Percentiles rank a stretch among this genome's conserved stretches.
Conservation (phyloP, 305 asterid species). For the Solanum aculeatissimum region DNA sequence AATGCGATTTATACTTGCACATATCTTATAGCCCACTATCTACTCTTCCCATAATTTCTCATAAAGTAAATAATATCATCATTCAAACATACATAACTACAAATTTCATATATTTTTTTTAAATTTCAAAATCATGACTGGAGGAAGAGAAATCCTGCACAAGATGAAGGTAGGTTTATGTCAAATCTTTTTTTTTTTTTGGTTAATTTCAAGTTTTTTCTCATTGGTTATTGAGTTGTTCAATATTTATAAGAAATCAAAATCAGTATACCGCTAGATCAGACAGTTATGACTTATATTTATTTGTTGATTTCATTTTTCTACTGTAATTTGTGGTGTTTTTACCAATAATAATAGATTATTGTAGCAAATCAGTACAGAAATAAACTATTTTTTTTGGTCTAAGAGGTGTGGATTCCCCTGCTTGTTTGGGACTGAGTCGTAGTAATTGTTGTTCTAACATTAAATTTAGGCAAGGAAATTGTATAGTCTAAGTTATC, state of each 20-base stretch:
- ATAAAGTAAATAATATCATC: neutral
- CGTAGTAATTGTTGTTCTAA: neutral
- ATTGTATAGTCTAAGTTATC: neutral
- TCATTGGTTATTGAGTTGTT: neutral
- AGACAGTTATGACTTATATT: neutral
- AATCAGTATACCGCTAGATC: neutral
- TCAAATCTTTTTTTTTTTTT: neutral
- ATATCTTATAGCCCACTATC: neutral
- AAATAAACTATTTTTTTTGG: neutral
- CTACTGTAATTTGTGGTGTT: neutral
- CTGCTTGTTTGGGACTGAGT: neutral
- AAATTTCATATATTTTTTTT: neutral
- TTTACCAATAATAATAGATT: neutral
- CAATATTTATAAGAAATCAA: neutral
- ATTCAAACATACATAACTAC: neutral
- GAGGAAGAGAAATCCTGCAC: constrained; percentile 57
- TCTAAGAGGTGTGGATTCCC: neutral
- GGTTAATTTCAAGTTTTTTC: neutral
- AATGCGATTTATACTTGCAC: neutral
- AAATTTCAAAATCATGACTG: constrained; percentile 20
- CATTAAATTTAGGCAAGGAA: neutral
- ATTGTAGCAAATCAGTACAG: neutral
- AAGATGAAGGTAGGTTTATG: constrained; percentile 52
- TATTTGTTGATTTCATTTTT: neutral
- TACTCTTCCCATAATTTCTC: neutral